Percentiles rank a stretch among this genome's conserved stretches.
These are phyloP conservation scores for Arthrocladium fulminans DNA, from an alignment of 2,329 filamentous ascomycete species.

Conservation along the genomic window DNA sequence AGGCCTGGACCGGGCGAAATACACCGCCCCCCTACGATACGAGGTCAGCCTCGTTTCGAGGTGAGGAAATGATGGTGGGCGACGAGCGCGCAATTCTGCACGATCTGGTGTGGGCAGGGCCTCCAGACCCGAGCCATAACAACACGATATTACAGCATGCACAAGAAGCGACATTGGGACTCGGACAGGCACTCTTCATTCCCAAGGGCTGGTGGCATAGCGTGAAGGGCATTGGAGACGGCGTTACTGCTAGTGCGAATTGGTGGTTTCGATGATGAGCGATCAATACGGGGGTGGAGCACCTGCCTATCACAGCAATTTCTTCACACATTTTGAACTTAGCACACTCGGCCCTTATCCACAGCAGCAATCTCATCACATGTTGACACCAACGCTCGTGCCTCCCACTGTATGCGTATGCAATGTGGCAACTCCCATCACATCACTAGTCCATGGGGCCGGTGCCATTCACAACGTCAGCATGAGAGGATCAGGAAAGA, in stretches of 20 bases:
- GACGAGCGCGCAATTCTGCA: conserved; percentile 59
- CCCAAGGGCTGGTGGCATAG: conserved; percentile 84
- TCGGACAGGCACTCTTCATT: conserved; percentile 68
- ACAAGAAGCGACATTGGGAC: conserved; percentile 48
- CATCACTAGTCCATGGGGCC: no score
- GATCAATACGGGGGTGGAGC: neutral
- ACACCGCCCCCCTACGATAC: neutral
- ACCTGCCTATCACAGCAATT: neutral
- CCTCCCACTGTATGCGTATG: neutral
- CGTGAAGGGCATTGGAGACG: conserved; percentile 54
- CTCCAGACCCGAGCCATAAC: conserved; percentile 11
- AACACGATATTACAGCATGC: conserved; percentile 24
- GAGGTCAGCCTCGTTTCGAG: conserved; percentile 50
- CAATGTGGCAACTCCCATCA: neutral
- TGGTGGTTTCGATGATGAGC: conserved; percentile 65
- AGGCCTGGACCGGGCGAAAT: conserved; percentile 18
- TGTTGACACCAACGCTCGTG: neutral
- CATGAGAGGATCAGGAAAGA: no score
- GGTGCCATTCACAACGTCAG: no score
- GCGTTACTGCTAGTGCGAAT: conserved; percentile 57
- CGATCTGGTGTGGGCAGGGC: conserved; percentile 57
- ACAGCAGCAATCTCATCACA: neutral
- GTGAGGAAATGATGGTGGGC: conserved; percentile 86
- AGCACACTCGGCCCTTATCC: no score
- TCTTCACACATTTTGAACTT: neutral